Evolutionary conservation across 768 basidiomycete genomes (phyloP), one percentile per base, ranked within the genome.

Genomic region (Pulveroboletus sp.): DNA sequence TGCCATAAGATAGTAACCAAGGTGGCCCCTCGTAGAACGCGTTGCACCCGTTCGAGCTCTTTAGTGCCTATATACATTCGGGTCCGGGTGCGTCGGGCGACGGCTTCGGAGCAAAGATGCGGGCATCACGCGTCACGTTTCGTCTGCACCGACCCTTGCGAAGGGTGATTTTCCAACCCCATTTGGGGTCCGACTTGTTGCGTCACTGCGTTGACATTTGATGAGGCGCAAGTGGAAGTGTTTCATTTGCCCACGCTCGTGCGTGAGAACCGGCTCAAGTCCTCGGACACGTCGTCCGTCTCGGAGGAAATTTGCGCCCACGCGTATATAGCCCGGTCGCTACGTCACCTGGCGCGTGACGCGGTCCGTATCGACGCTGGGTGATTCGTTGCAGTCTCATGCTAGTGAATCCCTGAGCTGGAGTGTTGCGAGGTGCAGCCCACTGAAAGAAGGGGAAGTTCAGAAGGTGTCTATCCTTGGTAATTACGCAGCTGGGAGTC

Each of bases 261-360:
- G 47, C 40, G 14, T 19, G 35, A 14, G 56, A 39, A 40, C 43
- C n/a, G 12, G 3, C 39, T 16, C 40, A 51, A 39, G 45, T 53
- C 53, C 61, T 61, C 56, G 62, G 55, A 61, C 27, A 52, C 49
- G 40, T 43, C 36, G n/a, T n/a, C n/a, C n/a, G n/a, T n/a, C n/a
- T n/a, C n/a, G n/a, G n/a, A n/a, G n/a, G n/a, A n/a, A n/a, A n/a
- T n/a, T n/a, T n/a, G n/a, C n/a, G n/a, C n/a, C n/a, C n/a, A n/a
- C n/a, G n/a, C n/a, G n/a, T n/a, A n/a, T n/a, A n/a, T n/a, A n/a
- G n/a, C n/a, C n/a, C n/a, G n/a, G n/a, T n/a, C n/a, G n/a, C n/a
- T n/a, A n/a, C n/a, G n/a, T n/a, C n/a, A n/a, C 20, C 30, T 44
- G 52, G 55, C 29, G 38, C 16, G 31, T 34, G 43, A n/a, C n/a